Evolutionary conservation across 2,329 filamentous ascomycete genomes (phyloP).

Genomic region (Monilinia laxa): DNA sequence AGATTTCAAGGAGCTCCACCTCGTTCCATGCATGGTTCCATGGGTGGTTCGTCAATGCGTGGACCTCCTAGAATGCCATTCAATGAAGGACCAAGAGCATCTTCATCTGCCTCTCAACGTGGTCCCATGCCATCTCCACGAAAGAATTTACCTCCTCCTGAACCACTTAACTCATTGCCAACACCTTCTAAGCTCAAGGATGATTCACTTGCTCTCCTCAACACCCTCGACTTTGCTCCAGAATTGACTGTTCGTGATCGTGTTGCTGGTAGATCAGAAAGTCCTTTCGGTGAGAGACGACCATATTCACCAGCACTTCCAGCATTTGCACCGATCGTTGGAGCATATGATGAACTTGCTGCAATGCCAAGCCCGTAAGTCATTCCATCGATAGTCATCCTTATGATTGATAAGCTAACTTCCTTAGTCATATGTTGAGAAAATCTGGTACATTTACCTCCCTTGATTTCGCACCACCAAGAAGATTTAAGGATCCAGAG

Average conservation of each 20-base stretch:
- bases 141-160: conserved; percentile 68
- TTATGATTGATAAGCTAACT: conserved; percentile 36
- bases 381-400: background rate
- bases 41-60: conserved; percentile 45
- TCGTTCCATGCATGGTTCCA: conserved; percentile 49
- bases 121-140: conserved; percentile 43
- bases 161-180: conserved; percentile 71
- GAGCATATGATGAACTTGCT: conserved; percentile 82
- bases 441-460: conserved; percentile 77
- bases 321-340: conserved; percentile 74
- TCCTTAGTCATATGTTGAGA: conserved; percentile 63
- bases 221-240: conserved; percentile 82
- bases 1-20: conserved; percentile 42
- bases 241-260: conserved; percentile 66
- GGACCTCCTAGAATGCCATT: conserved; percentile 43
- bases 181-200: conserved; percentile 83
- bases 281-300: conserved; percentile 61
- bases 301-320: conserved; percentile 75
- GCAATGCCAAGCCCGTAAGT: conserved; percentile 89
- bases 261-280: conserved; percentile 66
- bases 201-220: conserved; percentile 68
- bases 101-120: conserved; percentile 59
- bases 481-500: conserved; percentile 65
- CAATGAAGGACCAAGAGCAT: conserved; percentile 55
- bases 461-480: conserved; percentile 78